Evolutionary conservation across 306 rosid genomes (phyloP).

Genomic region (Argentina anserina): DNA sequence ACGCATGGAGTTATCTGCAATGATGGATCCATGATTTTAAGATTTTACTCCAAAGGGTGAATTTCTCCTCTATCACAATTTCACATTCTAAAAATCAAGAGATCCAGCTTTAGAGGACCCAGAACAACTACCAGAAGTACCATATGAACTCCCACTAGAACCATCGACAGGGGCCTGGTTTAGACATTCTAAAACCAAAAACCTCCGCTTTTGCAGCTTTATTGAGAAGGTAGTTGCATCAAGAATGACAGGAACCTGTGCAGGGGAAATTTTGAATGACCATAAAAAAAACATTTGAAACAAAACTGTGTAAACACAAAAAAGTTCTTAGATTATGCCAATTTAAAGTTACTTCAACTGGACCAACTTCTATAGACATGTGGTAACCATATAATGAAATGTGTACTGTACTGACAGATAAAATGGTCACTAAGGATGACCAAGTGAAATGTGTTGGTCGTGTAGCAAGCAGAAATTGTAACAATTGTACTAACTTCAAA

Average conservation of each 20-base stretch:
- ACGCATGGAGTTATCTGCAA: not conserved
- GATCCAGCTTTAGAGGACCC: conserved; percentile 51
- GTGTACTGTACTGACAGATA: not conserved
- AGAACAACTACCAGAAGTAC: conserved; percentile 67
- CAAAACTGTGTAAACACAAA: not conserved
- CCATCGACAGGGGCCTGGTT: conserved; percentile 86
- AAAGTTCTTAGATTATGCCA: not conserved
- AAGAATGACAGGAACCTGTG: conserved; percentile 74
- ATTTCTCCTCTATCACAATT: not conserved
- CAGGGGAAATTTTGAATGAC: conserved; percentile 4
- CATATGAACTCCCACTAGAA: conserved; percentile 71
- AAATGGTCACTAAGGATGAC: not conserved
- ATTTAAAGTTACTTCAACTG: not conserved
- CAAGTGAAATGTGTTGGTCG: not conserved
- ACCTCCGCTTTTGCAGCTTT: conserved; percentile 74
- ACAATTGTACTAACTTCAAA: not conserved
- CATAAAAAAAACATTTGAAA: not conserved
- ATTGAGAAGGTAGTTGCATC: conserved; percentile 74
- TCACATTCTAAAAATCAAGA: conserved; percentile 57
- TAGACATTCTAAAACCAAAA: conserved; percentile 73
- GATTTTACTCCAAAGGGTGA: not conserved
- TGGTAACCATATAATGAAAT: not conserved
- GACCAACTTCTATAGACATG: not conserved
- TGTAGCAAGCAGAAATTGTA: not conserved
- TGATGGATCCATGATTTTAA: not conserved